These are phyloP conservation scores for Gliomastix tumulicola DNA, from an alignment of 2,329 filamentous ascomycete genomes.

Conservation along the genomic window DNA sequence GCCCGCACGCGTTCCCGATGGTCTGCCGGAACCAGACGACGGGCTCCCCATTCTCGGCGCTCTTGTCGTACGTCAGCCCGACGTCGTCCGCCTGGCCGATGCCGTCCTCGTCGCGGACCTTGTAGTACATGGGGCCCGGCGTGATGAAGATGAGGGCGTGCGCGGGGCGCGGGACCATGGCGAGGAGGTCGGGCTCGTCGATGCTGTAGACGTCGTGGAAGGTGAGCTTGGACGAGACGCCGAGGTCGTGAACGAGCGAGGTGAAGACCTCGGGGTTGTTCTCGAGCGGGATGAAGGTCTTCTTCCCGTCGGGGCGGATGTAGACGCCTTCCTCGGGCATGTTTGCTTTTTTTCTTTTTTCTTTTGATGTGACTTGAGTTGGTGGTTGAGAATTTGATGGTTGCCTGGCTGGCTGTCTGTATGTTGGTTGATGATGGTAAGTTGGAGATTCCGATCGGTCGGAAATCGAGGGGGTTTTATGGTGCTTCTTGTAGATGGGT, in stretches of 20 bases:
- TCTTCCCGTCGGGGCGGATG: slow-evolving; percentile 18
- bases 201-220: slow-evolving; percentile 83
- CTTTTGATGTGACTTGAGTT: not conserved
- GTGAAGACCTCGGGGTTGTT: slow-evolving; percentile 76
- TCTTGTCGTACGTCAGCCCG: slow-evolving; percentile 20
- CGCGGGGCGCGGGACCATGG: slow-evolving; percentile 64
- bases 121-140: slow-evolving; percentile 47
- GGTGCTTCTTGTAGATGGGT: too few relatives aligned
- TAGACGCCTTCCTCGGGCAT: slow-evolving; percentile 22
- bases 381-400: not conserved
- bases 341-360: too few relatives aligned
- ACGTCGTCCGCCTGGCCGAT: slow-evolving; percentile 10
- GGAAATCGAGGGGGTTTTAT: too few relatives aligned
- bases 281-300: slow-evolving; percentile 33
- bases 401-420: too few relatives aligned
- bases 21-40: slow-evolving; percentile 83
- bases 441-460: too few relatives aligned
- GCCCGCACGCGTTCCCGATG: slow-evolving; percentile 74
- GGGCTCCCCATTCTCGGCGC: slow-evolving; percentile 41
- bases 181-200: slow-evolving; percentile 64
- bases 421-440: too few relatives aligned
- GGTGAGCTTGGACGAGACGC: slow-evolving; percentile 57
- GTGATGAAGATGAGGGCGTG: slow-evolving; percentile 76
- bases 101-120: slow-evolving; percentile 21
- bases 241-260: slow-evolving; percentile 62